Percentiles rank a stretch among this genome's conserved stretches.
These are phyloP conservation scores for Megacollybia marginata DNA, from an alignment of 768 basidiomycete species.

Conservation along the genomic window DNA sequence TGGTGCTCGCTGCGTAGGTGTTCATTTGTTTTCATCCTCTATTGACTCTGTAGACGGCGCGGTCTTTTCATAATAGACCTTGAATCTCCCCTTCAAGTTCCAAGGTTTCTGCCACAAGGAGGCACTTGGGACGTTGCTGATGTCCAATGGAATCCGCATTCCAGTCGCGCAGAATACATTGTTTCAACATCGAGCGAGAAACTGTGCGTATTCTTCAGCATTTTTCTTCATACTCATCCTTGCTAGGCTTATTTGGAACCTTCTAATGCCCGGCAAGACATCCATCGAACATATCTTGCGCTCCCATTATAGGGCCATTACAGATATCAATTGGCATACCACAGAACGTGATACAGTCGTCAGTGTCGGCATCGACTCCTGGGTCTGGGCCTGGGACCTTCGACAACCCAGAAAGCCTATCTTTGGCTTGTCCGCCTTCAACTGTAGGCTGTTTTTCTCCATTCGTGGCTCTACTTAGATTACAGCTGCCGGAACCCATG, in stretches of 20 bases:
- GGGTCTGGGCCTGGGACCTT: slow-evolving; percentile 94
- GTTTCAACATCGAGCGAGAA: slow-evolving; percentile 87
- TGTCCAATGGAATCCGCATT: slow-evolving; percentile 90
- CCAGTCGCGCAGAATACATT: slow-evolving; percentile 67
- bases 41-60: slow-evolving; percentile 45
- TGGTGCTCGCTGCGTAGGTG: slow-evolving; percentile 78
- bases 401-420: slow-evolving; percentile 62
- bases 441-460: slow-evolving; percentile 19
- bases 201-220: slow-evolving; percentile 38
- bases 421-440: slow-evolving; percentile 57
- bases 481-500: slow-evolving; percentile 82
- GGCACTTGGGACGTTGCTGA: slow-evolving; percentile 96
- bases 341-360: slow-evolving; percentile 78
- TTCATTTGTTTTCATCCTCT: neutral
- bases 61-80: slow-evolving; percentile 96
- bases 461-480: neutral
- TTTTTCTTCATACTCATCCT: neutral
- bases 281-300: slow-evolving; percentile 81
- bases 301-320: slow-evolving; percentile 91
- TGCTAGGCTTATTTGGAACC: slow-evolving; percentile 85
- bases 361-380: slow-evolving; percentile 89
- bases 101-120: slow-evolving; percentile 92
- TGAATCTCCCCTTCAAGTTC: slow-evolving; percentile 76
- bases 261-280: slow-evolving; percentile 63
- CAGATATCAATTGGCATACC: slow-evolving; percentile 97